These are phyloP conservation scores for Cordyceps javanica DNA, from an alignment of 2,329 filamentous ascomycete species.

Conservation along the genomic window DNA sequence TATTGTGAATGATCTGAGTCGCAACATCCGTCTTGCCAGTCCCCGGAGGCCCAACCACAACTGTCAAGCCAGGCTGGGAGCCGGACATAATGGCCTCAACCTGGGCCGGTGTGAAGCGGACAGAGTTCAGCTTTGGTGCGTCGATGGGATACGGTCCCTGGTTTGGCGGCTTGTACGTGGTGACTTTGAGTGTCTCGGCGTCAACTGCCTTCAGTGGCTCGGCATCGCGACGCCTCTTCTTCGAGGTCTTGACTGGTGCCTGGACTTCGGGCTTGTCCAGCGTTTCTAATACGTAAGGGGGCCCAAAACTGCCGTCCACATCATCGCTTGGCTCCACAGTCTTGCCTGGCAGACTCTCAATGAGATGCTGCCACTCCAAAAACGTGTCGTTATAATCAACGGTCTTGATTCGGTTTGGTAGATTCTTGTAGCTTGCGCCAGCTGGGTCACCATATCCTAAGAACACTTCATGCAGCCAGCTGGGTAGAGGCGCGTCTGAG, in stretches of 20 bases:
- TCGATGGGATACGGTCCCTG: constrained; percentile 86
- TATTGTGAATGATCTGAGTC: constrained; percentile 96
- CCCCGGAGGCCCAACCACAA: constrained; percentile 90
- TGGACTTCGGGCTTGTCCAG: constrained; percentile 47
- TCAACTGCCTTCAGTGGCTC: constrained; percentile 59
- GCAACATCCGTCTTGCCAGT: constrained; percentile 99
- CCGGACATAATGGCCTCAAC: constrained; percentile 90
- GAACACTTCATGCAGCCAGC: constrained; percentile 95
- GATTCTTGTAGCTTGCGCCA: constrained; percentile 76
- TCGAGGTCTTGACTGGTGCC: constrained; percentile 56
- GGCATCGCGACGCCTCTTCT: constrained; percentile 79
- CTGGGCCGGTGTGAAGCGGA: constrained; percentile 88
- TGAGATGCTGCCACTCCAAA: constrained; percentile 87
- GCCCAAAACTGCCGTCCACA: constrained; percentile 67
- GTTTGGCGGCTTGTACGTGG: constrained; percentile 84
- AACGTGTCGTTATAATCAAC: constrained; percentile 94
- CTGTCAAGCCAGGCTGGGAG: constrained; percentile 85
- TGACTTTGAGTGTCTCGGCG: constrained; percentile 68
- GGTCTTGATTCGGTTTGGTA: constrained; percentile 69
- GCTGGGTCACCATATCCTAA: constrained; percentile 94
- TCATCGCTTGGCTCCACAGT: constrained; percentile 73
- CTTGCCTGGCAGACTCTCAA: constrained; percentile 84
- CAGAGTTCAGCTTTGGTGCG: constrained; percentile 69
- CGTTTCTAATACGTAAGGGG: constrained; percentile 79
- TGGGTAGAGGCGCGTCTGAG: constrained; percentile 77